Conservation (phyloP, 768 basidiomycete species). For the Mycena sanguinolenta region DNA sequence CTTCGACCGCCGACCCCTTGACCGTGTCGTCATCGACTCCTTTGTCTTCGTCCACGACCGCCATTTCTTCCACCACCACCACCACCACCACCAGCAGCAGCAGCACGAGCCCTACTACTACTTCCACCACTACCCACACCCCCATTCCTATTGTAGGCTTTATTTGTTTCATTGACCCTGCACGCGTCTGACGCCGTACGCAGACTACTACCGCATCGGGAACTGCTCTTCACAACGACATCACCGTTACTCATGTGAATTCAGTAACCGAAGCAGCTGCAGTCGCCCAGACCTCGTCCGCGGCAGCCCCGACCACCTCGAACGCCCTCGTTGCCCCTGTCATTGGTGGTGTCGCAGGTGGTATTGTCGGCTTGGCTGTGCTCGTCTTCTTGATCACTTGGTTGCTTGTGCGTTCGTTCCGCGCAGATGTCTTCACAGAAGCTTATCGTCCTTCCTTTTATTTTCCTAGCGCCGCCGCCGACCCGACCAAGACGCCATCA, state of each 20-base stretch:
- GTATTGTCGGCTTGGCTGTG: slow-evolving; percentile 56
- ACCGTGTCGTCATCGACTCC: slow-evolving; percentile 7
- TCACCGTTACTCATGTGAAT: slow-evolving; percentile 28
- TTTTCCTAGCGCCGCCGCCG: slow-evolving; percentile 57
- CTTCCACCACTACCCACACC: background rate
- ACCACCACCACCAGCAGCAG: background rate
- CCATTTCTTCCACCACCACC: background rate
- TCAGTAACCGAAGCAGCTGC: slow-evolving; percentile 1
- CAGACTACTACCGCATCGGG: slow-evolving; percentile 32
- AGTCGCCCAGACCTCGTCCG: background rate
- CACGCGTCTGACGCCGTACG: background rate
- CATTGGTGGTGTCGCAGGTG: slow-evolving; percentile 61
- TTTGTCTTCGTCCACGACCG: too few relatives aligned
- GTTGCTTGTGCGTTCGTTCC: slow-evolving; percentile 56
- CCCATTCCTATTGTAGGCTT: background rate
- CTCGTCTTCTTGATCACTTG: slow-evolving; percentile 59
- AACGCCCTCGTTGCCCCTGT: slow-evolving; percentile 39
- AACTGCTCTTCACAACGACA: slow-evolving; percentile 21
- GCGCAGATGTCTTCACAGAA: slow-evolving; percentile 3
- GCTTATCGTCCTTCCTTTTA: background rate
- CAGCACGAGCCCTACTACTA: background rate
- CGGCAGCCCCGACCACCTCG: background rate
- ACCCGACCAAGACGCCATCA: slow-evolving; percentile 50
- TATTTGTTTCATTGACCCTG: background rate
- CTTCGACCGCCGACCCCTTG: too few relatives aligned